Conservation (phyloP, 2,329 filamentous ascomycete genomes). For the Xenosphaeropsis pyriputrescens region DNA sequence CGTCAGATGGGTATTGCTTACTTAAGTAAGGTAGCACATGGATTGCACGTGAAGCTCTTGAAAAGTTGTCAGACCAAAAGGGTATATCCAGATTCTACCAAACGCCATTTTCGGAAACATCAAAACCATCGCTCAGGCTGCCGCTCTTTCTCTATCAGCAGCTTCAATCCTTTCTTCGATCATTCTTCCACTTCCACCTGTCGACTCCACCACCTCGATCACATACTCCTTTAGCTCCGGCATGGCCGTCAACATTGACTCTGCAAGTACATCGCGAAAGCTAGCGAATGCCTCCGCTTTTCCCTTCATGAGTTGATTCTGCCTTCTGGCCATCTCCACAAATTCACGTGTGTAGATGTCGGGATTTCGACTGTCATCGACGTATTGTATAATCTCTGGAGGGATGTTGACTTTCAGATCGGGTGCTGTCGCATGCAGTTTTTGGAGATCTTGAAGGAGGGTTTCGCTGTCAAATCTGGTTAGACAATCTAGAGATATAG, state of each 20-base stretch:
- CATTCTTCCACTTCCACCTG: slow-evolving; percentile 7
- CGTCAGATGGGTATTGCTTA: too few relatives aligned
- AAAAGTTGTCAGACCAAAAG: too few relatives aligned
- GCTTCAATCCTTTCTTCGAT: background rate
- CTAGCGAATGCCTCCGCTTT: slow-evolving; percentile 44
- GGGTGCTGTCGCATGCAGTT: slow-evolving; percentile 25
- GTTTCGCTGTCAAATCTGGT: slow-evolving; percentile 19
- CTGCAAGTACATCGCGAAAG: slow-evolving; percentile 47
- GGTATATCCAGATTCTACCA: too few relatives aligned
- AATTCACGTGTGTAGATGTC: slow-evolving; percentile 65
- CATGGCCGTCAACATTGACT: slow-evolving; percentile 15
- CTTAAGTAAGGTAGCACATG: too few relatives aligned
- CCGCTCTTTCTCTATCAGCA: too few relatives aligned
- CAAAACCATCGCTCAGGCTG: too few relatives aligned
- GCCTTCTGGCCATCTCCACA: slow-evolving; percentile 49
- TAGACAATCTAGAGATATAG: background rate
- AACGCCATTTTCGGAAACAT: too few relatives aligned
- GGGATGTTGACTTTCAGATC: slow-evolving; percentile 32
- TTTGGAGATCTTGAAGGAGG: slow-evolving; percentile 24
- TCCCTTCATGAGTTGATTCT: slow-evolving; percentile 52
- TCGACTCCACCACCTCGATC: slow-evolving; percentile 11
- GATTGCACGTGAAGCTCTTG: too few relatives aligned
- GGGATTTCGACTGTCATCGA: slow-evolving; percentile 57
- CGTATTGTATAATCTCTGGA: slow-evolving; percentile 50
- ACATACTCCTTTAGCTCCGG: slow-evolving; percentile 17